These are phyloP conservation scores for Xylariaceae sp. DNA, from an alignment of 2,329 filamentous ascomycete genomes.

Conservation along the genomic window DNA sequence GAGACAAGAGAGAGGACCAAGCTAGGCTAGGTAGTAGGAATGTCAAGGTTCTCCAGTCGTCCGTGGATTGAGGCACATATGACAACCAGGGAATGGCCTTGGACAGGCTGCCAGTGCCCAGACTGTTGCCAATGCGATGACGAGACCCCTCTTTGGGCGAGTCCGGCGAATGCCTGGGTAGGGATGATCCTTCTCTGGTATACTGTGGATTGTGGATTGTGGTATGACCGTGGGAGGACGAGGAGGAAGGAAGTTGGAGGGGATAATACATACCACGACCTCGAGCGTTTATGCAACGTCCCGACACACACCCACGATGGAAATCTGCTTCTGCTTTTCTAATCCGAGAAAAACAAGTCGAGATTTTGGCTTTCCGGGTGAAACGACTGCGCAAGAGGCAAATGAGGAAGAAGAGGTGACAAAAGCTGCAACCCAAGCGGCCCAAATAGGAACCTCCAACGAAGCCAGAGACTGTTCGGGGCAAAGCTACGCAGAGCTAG, in stretches of 20 bases:
- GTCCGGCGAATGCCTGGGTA: slow-evolving; percentile 7
- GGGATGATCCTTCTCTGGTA: slow-evolving; percentile 12
- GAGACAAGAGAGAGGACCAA: slow-evolving; percentile 18
- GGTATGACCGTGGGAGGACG: slow-evolving; percentile 1
- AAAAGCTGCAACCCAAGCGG: background rate
- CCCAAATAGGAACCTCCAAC: background rate
- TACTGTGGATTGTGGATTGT: background rate
- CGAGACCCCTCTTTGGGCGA: slow-evolving; percentile 7
- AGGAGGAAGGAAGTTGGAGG: slow-evolving; percentile 12
- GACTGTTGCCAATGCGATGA: too few relatives aligned
- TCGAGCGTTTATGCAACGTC: slow-evolving; percentile 8
- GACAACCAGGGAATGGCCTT: slow-evolving; percentile 16
- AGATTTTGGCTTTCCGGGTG: too few relatives aligned
- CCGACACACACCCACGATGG: background rate
- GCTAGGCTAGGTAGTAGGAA: too few relatives aligned
- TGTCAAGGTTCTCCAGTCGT: slow-evolving; percentile 20
- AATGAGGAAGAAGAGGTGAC: too few relatives aligned
- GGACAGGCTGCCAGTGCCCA: slow-evolving; percentile 14
- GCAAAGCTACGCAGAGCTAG: slow-evolving; percentile 1
- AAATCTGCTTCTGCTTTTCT: background rate
- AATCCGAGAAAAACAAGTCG: slow-evolving; percentile 9
- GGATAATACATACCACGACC: slow-evolving; percentile 15
- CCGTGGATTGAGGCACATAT: background rate
- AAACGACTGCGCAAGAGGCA: too few relatives aligned
- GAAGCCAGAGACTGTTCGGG: background rate